A percentile compares a stretch with the other conserved stretches of the same genome.
Conservation (phyloP, 2,329 filamentous ascomycete genomes). For the Pseudogymnoascus sp. region DNA sequence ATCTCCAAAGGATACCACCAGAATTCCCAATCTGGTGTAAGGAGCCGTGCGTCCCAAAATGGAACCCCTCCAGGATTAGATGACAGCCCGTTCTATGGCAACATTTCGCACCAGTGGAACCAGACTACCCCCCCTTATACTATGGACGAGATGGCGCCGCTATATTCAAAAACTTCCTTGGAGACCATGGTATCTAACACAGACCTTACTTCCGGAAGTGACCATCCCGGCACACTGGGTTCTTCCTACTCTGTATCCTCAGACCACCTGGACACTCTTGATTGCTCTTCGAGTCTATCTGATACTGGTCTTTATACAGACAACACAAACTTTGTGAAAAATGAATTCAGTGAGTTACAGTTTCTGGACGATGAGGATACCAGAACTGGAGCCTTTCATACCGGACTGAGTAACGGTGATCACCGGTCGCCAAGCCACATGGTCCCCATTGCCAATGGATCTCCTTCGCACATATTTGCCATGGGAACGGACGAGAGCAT, state of each 20-base stretch:
- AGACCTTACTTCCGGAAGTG: constrained; percentile 18
- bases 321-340: constrained; percentile 22
- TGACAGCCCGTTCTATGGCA: constrained; percentile 4
- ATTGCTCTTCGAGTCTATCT: constrained; percentile 25
- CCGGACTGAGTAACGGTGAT: constrained; percentile 19
- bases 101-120: constrained; percentile 19
- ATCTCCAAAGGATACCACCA: constrained; percentile 18
- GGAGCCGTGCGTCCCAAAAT: background rate
- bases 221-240: constrained; percentile 22
- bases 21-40: constrained; percentile 1
- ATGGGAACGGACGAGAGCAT: constrained; percentile 4
- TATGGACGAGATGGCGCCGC: constrained; percentile 23
- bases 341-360: constrained; percentile 23
- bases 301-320: constrained; percentile 23
- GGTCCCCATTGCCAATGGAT: constrained; percentile 16
- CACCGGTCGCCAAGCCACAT: constrained; percentile 11
- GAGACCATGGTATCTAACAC: constrained; percentile 23
- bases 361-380: constrained; percentile 23
- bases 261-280: constrained; percentile 24
- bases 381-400: constrained; percentile 13
- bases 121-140: constrained; percentile 19
- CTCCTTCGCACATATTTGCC: constrained; percentile 6
- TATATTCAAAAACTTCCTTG: constrained; percentile 24
- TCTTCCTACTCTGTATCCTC: constrained; percentile 27
- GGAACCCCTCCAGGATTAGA: constrained; percentile 4